Evolutionary conservation across 805 yeast genomes (phyloP).

Genomic region (Candida ascalaphidarum): DNA sequence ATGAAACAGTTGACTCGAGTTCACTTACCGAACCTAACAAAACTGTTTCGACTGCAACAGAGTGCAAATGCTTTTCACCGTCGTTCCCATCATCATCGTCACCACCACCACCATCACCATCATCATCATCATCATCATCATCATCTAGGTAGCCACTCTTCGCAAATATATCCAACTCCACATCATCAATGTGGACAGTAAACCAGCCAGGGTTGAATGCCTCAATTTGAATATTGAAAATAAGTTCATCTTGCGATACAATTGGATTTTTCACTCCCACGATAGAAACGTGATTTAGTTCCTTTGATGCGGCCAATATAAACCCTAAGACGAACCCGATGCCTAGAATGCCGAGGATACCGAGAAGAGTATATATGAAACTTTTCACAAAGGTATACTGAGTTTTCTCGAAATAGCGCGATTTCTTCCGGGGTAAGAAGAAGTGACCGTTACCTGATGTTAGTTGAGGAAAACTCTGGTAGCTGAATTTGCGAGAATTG

Average conservation of each 20-base stretch:
- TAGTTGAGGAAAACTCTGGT: conserved; percentile 11
- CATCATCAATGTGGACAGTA: conserved; percentile 50
- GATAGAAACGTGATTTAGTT: conserved; percentile 59
- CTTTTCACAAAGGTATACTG: no score
- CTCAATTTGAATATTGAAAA: conserved; percentile 68
- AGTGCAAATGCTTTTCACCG: neutral
- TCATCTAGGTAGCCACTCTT: conserved; percentile 44
- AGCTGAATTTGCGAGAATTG: no score
- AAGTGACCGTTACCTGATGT: conserved; percentile 16
- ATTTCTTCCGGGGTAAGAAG: conserved; percentile 21
- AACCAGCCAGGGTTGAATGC: conserved; percentile 87
- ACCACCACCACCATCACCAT: conserved; percentile 2
- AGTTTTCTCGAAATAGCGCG: no score
- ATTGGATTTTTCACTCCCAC: conserved; percentile 59
- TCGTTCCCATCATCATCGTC: conserved; percentile 11
- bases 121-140: conserved; percentile 1
- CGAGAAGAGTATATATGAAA: conserved; percentile 34
- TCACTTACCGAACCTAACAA: conserved; percentile 59
- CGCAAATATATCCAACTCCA: conserved; percentile 81
- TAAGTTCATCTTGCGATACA: conserved; percentile 75
- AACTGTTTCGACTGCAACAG: conserved; percentile 48
- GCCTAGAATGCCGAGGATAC: conserved; percentile 44
- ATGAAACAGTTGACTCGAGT: conserved; percentile 66
- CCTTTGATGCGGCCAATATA: conserved; percentile 78
- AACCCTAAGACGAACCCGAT: conserved; percentile 81